Percentiles rank a stretch among this genome's conserved stretches.
phyloP scores from a whole-genome alignment of 2,329 filamentous ascomycete species.

The Xylogone sp. region DNA sequence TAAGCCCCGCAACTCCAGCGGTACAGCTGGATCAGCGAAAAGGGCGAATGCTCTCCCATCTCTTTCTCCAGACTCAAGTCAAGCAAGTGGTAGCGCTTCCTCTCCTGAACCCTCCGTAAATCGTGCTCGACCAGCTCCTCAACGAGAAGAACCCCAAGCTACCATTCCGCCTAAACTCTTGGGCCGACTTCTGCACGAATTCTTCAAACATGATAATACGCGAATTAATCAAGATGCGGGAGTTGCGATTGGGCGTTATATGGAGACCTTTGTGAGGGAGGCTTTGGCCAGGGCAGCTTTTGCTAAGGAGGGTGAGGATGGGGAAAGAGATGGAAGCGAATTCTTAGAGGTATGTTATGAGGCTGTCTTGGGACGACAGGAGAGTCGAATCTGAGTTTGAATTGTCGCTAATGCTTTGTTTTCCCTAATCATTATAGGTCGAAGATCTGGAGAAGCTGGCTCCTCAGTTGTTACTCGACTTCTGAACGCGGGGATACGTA shows the following conservation, averaged over 20 bases:
- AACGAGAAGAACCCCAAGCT: slow-evolving; percentile 3
- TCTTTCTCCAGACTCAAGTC: neutral
- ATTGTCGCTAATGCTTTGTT: neutral
- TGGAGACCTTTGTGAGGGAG: slow-evolving; percentile 89
- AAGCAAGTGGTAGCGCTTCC: neutral
- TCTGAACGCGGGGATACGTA: slow-evolving; percentile 45
- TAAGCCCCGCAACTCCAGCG: slow-evolving; percentile 1
- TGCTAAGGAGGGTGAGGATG: slow-evolving; percentile 54
- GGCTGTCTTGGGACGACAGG: neutral
- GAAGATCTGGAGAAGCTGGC: slow-evolving; percentile 88
- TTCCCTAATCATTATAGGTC: slow-evolving; percentile 47
- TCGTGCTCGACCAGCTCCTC: neutral
- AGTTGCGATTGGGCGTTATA: slow-evolving; percentile 73
- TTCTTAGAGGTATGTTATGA: slow-evolving; percentile 66
- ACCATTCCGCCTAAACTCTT: slow-evolving; percentile 71
- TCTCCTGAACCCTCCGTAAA: neutral
- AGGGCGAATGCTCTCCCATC: neutral
- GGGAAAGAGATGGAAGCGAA: slow-evolving; percentile 41
- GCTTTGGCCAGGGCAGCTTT: slow-evolving; percentile 75
- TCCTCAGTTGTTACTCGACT: slow-evolving; percentile 80
- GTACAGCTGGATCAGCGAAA: neutral
- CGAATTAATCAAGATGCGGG: slow-evolving; percentile 76
- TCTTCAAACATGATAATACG: slow-evolving; percentile 68
- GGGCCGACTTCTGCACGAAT: slow-evolving; percentile 72
- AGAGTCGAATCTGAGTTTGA: neutral